phyloP scores from a whole-genome alignment of 371 early-diverging fungal genomes.

The Mucor circinelloides region DNA sequence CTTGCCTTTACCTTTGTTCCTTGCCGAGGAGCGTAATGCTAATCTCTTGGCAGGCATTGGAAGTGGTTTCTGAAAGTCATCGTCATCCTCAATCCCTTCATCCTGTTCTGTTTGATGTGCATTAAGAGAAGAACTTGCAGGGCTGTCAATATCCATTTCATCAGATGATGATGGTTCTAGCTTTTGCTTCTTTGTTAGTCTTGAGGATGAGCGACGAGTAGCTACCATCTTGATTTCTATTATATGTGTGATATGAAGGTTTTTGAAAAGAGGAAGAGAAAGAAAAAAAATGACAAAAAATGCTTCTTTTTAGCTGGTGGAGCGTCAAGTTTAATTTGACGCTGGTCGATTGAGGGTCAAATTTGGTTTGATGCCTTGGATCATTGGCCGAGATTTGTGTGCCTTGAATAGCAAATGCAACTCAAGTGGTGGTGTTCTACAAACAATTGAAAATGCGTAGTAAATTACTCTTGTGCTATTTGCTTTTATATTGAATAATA shows the following conservation, averaged over 20 bases:
- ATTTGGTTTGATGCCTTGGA: background rate
- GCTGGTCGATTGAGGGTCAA: background rate
- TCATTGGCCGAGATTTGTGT: background rate
- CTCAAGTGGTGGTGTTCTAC: background rate
- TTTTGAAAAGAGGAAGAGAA: constrained; percentile 4
- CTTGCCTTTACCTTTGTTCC: background rate
- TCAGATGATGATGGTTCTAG: background rate
- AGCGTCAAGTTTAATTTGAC: constrained; percentile 11
- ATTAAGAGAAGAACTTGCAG: background rate
- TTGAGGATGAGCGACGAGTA: constrained; percentile 7
- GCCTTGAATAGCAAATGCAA: background rate
- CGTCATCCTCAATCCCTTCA: background rate
- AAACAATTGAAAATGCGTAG: constrained; percentile 1
- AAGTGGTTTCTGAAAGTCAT: constrained; percentile 14
- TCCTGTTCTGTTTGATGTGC: background rate
- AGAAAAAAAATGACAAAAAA: background rate
- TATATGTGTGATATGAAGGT: background rate
- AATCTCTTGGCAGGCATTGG: background rate
- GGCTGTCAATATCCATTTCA: background rate
- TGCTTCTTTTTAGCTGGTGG: background rate
- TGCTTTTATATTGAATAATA: no score
- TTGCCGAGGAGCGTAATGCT: background rate
- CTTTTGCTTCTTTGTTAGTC: background rate
- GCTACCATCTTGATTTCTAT: constrained; percentile 10
- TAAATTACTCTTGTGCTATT: background rate